phyloP scores from a whole-genome alignment of 2,329 filamentous ascomycete species.

The Penicillium aurantiogriseum region DNA sequence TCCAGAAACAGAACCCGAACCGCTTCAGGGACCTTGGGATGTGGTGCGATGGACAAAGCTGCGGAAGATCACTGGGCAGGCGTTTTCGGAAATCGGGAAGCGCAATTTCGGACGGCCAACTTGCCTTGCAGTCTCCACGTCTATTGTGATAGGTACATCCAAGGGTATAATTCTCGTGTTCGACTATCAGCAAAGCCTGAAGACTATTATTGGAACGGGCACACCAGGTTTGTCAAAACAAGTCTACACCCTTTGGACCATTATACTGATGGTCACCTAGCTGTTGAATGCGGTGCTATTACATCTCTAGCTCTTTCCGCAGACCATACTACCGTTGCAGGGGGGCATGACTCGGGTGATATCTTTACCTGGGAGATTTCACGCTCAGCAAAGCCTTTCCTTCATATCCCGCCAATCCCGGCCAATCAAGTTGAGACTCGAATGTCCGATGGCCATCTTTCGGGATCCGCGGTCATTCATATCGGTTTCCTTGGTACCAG shows the following conservation, averaged over 20 bases:
- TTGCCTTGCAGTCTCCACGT: slow-evolving; percentile 81
- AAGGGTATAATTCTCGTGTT: slow-evolving; percentile 95
- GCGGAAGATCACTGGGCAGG: slow-evolving; percentile 81
- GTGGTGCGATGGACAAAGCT: slow-evolving; percentile 94
- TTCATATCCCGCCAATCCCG: slow-evolving; percentile 78
- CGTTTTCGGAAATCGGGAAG: slow-evolving; percentile 88
- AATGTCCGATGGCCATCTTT: slow-evolving; percentile 77
- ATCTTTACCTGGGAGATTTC: slow-evolving; percentile 97
- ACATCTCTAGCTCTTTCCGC: slow-evolving; percentile 88
- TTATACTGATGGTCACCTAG: slow-evolving; percentile 45
- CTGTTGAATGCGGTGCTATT: slow-evolving; percentile 84
- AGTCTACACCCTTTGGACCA: neutral
- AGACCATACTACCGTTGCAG: slow-evolving; percentile 87
- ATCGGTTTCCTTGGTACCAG: slow-evolving; percentile 92
- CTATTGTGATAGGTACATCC: slow-evolving; percentile 86
- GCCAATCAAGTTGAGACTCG: slow-evolving; percentile 62
- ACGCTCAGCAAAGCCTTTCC: slow-evolving; percentile 78
- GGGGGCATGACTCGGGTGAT: slow-evolving; percentile 81
- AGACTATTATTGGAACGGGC: slow-evolving; percentile 87
- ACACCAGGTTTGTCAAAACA: slow-evolving; percentile 68
- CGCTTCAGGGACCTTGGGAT: slow-evolving; percentile 84
- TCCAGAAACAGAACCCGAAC: slow-evolving; percentile 63
- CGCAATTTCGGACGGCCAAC: slow-evolving; percentile 91
- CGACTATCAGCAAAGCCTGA: slow-evolving; percentile 94
- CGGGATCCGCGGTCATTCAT: slow-evolving; percentile 76